Conservation (phyloP, 140 eudicot species). For the Oenanthe javanica region DNA sequence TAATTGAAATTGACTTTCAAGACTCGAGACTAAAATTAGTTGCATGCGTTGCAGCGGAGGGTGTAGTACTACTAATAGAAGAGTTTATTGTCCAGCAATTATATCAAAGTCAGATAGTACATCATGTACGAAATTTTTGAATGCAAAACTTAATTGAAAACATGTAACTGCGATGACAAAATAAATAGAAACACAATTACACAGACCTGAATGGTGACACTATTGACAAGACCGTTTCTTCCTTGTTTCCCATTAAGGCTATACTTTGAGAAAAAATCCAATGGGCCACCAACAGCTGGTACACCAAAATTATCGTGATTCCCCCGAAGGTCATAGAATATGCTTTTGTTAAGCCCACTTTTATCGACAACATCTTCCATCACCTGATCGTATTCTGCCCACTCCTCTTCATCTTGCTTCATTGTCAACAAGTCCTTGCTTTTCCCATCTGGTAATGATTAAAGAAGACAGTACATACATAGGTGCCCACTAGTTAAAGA, state of each 20-base stretch:
- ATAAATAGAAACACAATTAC: constrained; percentile 3
- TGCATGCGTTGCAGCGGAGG: constrained; percentile 9
- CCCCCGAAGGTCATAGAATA: constrained; percentile 83
- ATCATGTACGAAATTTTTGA: neutral
- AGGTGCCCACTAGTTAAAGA: neutral
- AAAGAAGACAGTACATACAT: no score
- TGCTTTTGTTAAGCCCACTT: constrained; percentile 70
- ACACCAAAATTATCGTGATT: constrained; percentile 96
- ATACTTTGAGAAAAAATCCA: constrained; percentile 64
- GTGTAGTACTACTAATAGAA: neutral
- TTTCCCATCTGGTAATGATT: constrained; percentile 64
- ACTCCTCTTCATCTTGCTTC: constrained; percentile 89
- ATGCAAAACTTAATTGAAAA: neutral
- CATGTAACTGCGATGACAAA: neutral
- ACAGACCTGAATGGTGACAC: constrained; percentile 72
- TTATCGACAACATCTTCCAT: constrained; percentile 59
- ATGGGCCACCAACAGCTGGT: constrained; percentile 40
- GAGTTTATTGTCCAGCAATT: neutral
- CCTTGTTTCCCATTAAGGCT: constrained; percentile 62
- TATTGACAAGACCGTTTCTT: constrained; percentile 62
- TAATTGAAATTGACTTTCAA: neutral
- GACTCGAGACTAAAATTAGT: neutral
- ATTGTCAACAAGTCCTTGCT: constrained; percentile 77
- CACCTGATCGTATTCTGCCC: constrained; percentile 74
- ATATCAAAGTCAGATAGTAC: constrained; percentile 12